Evolutionary conservation across 441 rosid genomes (phyloP), one percentile per base, ranked within the genome.

Genomic region (Jatropha podagrica): DNA sequence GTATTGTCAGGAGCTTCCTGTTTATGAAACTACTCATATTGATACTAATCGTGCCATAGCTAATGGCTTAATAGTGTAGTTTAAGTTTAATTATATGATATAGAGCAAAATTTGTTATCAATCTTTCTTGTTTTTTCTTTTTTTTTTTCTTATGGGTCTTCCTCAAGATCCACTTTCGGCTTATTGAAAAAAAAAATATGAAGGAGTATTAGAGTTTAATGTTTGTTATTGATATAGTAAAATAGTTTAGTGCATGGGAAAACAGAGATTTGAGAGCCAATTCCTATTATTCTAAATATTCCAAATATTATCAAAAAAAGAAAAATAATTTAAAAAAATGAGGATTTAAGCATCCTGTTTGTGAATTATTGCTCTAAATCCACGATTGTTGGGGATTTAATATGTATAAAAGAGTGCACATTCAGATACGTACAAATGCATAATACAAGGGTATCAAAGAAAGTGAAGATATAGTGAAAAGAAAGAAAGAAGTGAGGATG

Each of bases 21-120:
- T 94, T 62, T 94, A 92, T 75, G 98, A 91, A 82, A 91, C 97
- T 20, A 94, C 98, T 40, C 88, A 83, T 87, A 75, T 90, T 13
- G 86, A 78, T 66, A 84, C 85, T 40, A 92, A 91, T 85, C 92
- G 91, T 68, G 90, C 92, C 74, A 89, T 91, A 65, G 90, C 95
- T 68, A 87, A 85, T 82, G 89, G 92, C 79, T 74, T 89, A 76
- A 80, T 86, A 27, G 62, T 82, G 82, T 87, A 85, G 74, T 59
- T 75, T 18, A 51, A 51, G 7, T 58, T 58, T 69, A 32, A 27
- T 40, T 20, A 37, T 61, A 65, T 61, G 13, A 15, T 62, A 69
- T 64, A 77, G 76, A 6, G 12, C 27, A 71, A 23, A 56, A 17
- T 10, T 59, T 59, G 42, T 42, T 27, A 51, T 69, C 15, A 15